Conservation (phyloP, 176 grass and related monocot species). For the Oryza coarctata region DNA sequence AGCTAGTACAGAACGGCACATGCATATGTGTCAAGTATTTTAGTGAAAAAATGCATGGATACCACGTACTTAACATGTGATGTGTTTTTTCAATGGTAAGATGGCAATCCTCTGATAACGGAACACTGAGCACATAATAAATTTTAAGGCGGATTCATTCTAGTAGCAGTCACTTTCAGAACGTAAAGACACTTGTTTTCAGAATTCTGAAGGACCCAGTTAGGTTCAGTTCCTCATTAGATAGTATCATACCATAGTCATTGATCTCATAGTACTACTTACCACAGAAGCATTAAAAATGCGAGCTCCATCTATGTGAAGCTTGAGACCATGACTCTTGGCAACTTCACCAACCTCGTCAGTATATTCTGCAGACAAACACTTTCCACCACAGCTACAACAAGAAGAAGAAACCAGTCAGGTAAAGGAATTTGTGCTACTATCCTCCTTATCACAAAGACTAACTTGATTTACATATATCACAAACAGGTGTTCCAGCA, state of each 20-base stretch:
- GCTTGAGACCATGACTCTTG: conserved; percentile 71
- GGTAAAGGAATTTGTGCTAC: not conserved
- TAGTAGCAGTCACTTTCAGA: not conserved
- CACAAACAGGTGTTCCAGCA: not conserved
- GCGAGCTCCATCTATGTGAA: conserved; percentile 94
- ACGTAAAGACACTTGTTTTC: not conserved
- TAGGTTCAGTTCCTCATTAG: not conserved
- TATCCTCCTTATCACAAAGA: not conserved
- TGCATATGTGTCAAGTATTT: not conserved
- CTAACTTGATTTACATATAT: not conserved
- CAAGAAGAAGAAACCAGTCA: not conserved
- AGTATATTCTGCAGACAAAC: conserved; percentile 68
- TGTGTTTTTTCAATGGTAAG: not conserved
- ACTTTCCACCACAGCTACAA: conserved; percentile 78
- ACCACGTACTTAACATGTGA: not conserved
- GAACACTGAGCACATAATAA: not conserved
- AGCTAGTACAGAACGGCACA: not conserved
- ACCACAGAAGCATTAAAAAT: conserved; percentile 97
- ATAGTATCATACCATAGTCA: not conserved
- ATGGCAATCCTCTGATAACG: not conserved
- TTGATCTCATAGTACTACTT: conserved; percentile 32
- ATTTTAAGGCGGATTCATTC: not conserved
- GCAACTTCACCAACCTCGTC: conserved; percentile 79
- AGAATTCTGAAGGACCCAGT: not conserved
- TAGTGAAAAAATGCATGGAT: not conserved